These are phyloP conservation scores for Echinochloa phyllopogon DNA, from an alignment of 176 grass and related monocot species.

Conservation along the genomic window DNA sequence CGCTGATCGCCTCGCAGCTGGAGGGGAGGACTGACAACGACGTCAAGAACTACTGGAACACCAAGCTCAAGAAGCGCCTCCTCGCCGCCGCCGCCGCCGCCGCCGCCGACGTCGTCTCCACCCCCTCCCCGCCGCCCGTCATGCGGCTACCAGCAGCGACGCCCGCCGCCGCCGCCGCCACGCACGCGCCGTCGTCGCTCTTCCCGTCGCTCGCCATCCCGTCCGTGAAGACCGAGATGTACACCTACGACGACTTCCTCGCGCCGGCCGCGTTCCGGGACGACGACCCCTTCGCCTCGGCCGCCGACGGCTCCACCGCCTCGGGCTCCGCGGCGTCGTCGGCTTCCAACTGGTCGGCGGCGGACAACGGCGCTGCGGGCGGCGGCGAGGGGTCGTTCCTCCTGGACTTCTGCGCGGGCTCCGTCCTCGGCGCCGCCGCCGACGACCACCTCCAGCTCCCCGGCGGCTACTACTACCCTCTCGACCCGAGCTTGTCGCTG, in stretches of 20 bases:
- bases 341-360: conserved; percentile 46
- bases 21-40: conserved; percentile 89
- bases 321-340: conserved; percentile 49
- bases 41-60: conserved; percentile 98
- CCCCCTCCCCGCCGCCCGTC: not conserved
- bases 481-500: conserved; percentile 46
- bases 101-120: not conserved
- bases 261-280: conserved; percentile 37
- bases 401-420: conserved; percentile 44
- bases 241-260: conserved; percentile 76
- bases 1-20: conserved; percentile 74
- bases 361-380: conserved; percentile 13
- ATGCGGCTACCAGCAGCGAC: not conserved
- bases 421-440: not conserved
- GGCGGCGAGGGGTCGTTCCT: conserved; percentile 28
- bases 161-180: not conserved
- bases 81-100: not conserved
- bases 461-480: conserved; percentile 51
- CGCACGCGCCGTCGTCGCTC: not conserved
- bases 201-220: conserved; percentile 52
- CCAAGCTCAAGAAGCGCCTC: conserved; percentile 82
- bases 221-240: conserved; percentile 64
- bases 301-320: conserved; percentile 30
- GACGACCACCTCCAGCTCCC: conserved; percentile 36
- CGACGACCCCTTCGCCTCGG: conserved; percentile 21